Evolutionary conservation across 768 basidiomycete species (phyloP).

Genomic region (Mycena rebaudengoi): DNA sequence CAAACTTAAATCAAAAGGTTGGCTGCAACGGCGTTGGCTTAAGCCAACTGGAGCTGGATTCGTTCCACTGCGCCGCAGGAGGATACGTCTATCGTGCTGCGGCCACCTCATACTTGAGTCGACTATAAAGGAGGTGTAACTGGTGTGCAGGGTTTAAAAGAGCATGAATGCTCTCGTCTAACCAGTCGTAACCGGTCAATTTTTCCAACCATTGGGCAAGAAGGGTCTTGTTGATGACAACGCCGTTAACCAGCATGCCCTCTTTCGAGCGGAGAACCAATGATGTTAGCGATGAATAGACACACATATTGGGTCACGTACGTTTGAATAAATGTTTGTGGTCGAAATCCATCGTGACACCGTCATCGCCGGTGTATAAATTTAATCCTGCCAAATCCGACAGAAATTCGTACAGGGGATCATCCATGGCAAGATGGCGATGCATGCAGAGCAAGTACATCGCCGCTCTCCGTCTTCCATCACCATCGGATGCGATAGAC

Average conservation of each 20-base stretch:
- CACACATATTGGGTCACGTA: neutral
- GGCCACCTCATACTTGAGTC: too few species aligned
- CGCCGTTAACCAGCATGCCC: slow-evolving; percentile 21
- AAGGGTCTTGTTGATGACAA: slow-evolving; percentile 23
- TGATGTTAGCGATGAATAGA: neutral
- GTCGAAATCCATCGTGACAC: slow-evolving; percentile 24
- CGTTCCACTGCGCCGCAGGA: too few species aligned
- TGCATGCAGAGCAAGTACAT: slow-evolving; percentile 24
- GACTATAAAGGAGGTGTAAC: slow-evolving; percentile 34
- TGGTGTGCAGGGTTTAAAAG: slow-evolving; percentile 30
- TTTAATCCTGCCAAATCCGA: slow-evolving; percentile 25
- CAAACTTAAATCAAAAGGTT: too few species aligned
- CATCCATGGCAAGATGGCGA: neutral
- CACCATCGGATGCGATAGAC: slow-evolving; percentile 28
- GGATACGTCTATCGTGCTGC: too few species aligned
- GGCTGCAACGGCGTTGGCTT: too few species aligned
- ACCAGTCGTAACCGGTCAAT: slow-evolving; percentile 6
- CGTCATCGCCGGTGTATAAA: slow-evolving; percentile 16
- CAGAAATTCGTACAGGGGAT: slow-evolving; percentile 24
- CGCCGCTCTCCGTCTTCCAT: slow-evolving; percentile 23
- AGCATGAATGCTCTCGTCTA: slow-evolving; percentile 6
- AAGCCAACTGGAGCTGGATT: too few species aligned
- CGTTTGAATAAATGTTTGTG: slow-evolving; percentile 30
- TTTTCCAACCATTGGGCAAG: slow-evolving; percentile 7
- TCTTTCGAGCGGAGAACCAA: slow-evolving; percentile 16